These are phyloP conservation scores for Saturnispora silvae DNA, from an alignment of 805 yeast genomes.

Conservation along the genomic window DNA sequence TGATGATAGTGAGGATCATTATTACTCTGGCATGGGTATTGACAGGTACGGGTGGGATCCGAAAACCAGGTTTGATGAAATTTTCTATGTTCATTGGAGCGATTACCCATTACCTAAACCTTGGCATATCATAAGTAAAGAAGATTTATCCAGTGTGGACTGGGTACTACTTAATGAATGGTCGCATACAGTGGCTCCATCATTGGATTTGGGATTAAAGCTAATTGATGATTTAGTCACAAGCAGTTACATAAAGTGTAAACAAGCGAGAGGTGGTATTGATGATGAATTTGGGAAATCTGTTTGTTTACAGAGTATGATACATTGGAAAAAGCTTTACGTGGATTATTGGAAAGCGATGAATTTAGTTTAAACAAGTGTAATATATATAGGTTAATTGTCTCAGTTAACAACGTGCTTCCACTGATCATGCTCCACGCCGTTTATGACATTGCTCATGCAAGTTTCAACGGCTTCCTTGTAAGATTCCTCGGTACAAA, in stretches of 20 bases:
- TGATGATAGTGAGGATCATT: conserved; percentile 3
- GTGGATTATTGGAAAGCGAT: conserved; percentile 8
- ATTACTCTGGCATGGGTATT: conserved; percentile 10
- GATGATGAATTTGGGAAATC: conserved; percentile 22
- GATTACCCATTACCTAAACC: conserved; percentile 63
- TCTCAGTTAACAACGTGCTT: conserved; percentile 8
- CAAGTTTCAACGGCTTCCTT: conserved; percentile 41
- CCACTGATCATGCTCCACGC: conserved; percentile 26
- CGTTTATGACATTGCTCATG: conserved; percentile 42
- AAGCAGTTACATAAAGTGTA: conserved; percentile 10
- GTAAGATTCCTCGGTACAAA: conserved; percentile 50
- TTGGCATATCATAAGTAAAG: conserved; percentile 31
- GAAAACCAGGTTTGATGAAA: conserved; percentile 17
- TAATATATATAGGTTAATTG: too few species aligned
- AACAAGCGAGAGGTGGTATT: conserved; percentile 1
- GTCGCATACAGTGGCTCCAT: conserved; percentile 4
- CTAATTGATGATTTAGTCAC: conserved; percentile 9
- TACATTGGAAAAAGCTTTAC: conserved; percentile 13
- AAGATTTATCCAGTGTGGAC: conserved; percentile 3
- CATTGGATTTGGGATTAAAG: background rate
- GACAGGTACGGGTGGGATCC: conserved; percentile 29
- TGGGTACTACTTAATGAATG: conserved; percentile 1
- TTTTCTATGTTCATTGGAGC: conserved; percentile 47
- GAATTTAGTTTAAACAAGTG: background rate
- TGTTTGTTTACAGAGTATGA: conserved; percentile 11